A percentile compares a stretch with the other conserved stretches of the same genome.
Conservation (phyloP, 1,284 basidiomycete species). For the Moesziomyces sp. region DNA sequence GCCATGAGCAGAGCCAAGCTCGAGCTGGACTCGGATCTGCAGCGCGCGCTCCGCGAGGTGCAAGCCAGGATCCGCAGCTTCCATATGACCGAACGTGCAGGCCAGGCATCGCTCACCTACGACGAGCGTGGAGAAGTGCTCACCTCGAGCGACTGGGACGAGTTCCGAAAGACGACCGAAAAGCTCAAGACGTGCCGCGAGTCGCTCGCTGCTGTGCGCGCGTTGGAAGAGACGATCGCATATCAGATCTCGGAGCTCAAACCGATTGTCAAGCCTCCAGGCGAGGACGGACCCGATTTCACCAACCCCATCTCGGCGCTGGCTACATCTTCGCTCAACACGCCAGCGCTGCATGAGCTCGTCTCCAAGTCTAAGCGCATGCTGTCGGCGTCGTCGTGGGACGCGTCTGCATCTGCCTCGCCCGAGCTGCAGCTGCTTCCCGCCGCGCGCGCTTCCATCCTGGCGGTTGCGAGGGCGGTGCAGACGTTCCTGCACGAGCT, state of each 20-base stretch:
- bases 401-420: conserved; percentile 2
- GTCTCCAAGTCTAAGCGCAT: conserved; percentile 22
- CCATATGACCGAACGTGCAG: conserved; percentile 13
- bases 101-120: conserved; percentile 21
- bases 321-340: conserved; percentile 36
- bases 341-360: conserved; percentile 18
- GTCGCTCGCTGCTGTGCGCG: conserved; percentile 13
- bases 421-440: conserved; percentile 70
- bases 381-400: conserved; percentile 20
- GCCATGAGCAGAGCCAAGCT: conserved; percentile 1
- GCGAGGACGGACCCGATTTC: conserved; percentile 10
- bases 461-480: conserved; percentile 77
- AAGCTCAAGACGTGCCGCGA: conserved; percentile 31
- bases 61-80: conserved; percentile 22
- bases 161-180: conserved; percentile 33
- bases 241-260: conserved; percentile 35
- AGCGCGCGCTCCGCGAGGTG: conserved; percentile 5
- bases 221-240: conserved; percentile 29
- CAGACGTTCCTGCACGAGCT: conserved; percentile 82
- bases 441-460: conserved; percentile 74
- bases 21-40: conserved; percentile 9
- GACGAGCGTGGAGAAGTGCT: conserved; percentile 41
- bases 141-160: conserved; percentile 32
- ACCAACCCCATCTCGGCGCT: conserved; percentile 15
- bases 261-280: conserved; percentile 7